Evolutionary conservation across 2,329 filamentous ascomycete species (phyloP), one percentile per base, ranked within the genome.

Genomic region (Penicillium psychrosexuale): DNA sequence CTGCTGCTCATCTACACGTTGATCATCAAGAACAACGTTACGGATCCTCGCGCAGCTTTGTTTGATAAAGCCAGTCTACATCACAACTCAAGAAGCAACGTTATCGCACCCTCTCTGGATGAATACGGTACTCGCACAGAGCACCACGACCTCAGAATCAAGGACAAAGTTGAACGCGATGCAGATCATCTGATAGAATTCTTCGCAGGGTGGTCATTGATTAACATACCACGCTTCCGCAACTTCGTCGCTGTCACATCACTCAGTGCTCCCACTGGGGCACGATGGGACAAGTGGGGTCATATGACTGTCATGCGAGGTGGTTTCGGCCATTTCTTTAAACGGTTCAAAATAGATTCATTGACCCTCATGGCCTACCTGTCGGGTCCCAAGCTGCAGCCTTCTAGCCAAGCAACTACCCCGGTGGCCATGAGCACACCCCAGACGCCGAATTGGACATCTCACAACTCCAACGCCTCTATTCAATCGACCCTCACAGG

Each of bases 111-210:
- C 0, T 39, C 63, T 15, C 38, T 74, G 3, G 62, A 63, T 2
- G 57, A 53, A 8, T 75, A 72, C 38, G 70, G 68, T 24, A 57
- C 51, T 11, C 66, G 68, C n/a, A 53, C 51, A 0, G 61, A 70
- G 37, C 33, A 64, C 6, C 61, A 68, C 27, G 46, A 62, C 27
- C 57, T 59, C 6, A 37, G 53, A 6, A 62, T 70, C 1, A 65
- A 55, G 15, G 60, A 61, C 6, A 66, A 69, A 39, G 57, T 61
- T 11, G 62, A 69, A 24, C 61, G 67, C 24, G 62, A 74, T 36
- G 60, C 70, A 8, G 72, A 76, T 42, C 69, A 71, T 50, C 61
- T 77, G 1, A 63, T 70, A 6, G 72, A 76, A 50, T 69, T 71
- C 30, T 75, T 75, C 43, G 69, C 73, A 1, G 73, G 71, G 8